Percentiles rank a stretch among this genome's conserved stretches.
Evolutionary conservation across 306 rosid species (phyloP).

Genomic region (Sphenostylis stenocarpa): DNA sequence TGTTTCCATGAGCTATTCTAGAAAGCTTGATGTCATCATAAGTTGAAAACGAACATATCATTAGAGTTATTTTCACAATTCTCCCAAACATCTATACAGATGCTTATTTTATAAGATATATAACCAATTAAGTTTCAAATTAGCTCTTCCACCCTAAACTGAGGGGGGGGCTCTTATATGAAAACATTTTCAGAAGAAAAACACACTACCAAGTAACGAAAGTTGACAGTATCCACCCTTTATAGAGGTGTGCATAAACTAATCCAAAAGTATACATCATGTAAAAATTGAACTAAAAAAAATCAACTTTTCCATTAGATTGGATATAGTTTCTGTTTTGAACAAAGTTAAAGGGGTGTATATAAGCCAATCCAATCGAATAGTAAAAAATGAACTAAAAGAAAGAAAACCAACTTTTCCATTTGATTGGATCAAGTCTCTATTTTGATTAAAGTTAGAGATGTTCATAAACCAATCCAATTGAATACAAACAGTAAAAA

Average conservation of each 20-base stretch:
- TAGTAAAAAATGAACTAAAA: neutral
- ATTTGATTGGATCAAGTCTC: neutral
- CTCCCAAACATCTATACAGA: neutral
- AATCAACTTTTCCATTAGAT: neutral
- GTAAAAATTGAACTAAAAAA: neutral
- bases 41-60: neutral
- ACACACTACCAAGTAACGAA: neutral
- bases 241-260: neutral
- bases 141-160: neutral
- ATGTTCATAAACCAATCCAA: neutral
- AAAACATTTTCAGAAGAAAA: constrained; percentile 6
- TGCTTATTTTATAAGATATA: neutral
- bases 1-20: neutral
- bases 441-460: neutral
- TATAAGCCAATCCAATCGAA: neutral
- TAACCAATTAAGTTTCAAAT: neutral
- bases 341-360: neutral
- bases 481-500: neutral
- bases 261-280: neutral
- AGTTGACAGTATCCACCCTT: neutral
- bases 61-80: neutral
- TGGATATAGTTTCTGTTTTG: neutral
- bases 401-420: neutral
- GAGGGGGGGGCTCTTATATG: neutral
- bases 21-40: neutral